Evolutionary conservation across 129 eudicot genomes (phyloP).

Genomic region (Artemisia tridentata): DNA sequence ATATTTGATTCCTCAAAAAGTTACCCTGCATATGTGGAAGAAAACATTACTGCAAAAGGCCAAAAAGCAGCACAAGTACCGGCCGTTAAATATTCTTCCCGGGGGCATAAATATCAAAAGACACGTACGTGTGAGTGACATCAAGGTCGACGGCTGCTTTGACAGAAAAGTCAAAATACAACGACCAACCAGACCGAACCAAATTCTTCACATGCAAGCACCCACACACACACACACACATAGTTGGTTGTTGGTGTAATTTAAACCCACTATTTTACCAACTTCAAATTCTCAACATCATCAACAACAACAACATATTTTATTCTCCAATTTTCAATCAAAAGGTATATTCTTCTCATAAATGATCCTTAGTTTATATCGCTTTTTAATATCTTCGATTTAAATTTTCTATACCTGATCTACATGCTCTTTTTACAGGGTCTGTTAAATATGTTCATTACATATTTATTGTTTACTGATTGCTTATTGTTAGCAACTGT

Average conservation of each 20-base stretch:
- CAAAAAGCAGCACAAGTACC: too few relatives aligned
- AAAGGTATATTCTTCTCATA: too few relatives aligned
- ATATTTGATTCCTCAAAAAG: too few relatives aligned
- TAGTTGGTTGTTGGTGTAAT: constrained; percentile 20
- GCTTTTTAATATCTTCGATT: too few relatives aligned
- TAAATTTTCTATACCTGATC: too few relatives aligned
- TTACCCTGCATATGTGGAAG: background rate
- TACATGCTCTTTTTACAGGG: too few relatives aligned
- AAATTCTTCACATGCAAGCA: background rate
- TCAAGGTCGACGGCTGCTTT: constrained; percentile 30
- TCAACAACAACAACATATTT: background rate
- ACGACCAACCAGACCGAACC: constrained; percentile 7
- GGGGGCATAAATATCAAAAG: background rate
- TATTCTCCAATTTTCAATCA: background rate
- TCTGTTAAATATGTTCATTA: too few relatives aligned
- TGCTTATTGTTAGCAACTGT: too few relatives aligned
- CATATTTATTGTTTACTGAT: too few relatives aligned
- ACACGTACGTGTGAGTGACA: constrained; percentile 19
- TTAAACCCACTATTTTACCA: background rate
- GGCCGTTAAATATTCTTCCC: background rate
- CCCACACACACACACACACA: background rate
- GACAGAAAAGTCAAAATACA: constrained; percentile 10
- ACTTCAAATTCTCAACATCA: background rate
- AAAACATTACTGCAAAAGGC: background rate
- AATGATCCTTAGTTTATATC: too few relatives aligned